These are phyloP conservation scores for Blastobotrys raffinosifermentans DNA, from an alignment of 1,139 yeast species.

Conservation along the genomic window DNA sequence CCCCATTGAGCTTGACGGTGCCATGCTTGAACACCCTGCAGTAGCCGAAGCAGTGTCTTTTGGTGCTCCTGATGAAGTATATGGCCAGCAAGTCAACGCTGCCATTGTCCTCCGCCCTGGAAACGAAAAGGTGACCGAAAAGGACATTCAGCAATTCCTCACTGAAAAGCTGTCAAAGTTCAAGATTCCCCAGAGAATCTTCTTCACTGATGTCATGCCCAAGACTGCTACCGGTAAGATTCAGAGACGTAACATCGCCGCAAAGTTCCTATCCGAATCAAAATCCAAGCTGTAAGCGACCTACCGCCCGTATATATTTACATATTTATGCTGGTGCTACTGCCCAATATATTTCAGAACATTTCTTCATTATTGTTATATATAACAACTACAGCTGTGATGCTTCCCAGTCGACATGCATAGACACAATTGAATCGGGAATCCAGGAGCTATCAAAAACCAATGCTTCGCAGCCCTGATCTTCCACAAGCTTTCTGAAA, in stretches of 20 bases:
- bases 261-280: conserved; percentile 28
- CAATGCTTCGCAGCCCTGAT: not conserved
- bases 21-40: conserved; percentile 48
- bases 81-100: conserved; percentile 63
- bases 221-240: conserved; percentile 70
- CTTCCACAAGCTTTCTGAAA: conserved; percentile 1
- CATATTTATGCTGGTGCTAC: not conserved
- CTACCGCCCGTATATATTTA: not conserved
- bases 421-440: conserved; percentile 1
- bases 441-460: conserved; percentile 6
- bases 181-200: conserved; percentile 52
- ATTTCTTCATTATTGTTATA: no score
- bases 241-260: conserved; percentile 56
- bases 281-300: conserved; percentile 25
- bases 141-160: conserved; percentile 44
- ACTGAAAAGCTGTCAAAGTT: conserved; percentile 43
- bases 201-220: conserved; percentile 55
- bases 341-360: no score
- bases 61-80: conserved; percentile 56
- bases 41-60: conserved; percentile 64
- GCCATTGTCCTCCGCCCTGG: conserved; percentile 51
- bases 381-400: not conserved
- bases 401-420: not conserved
- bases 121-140: conserved; percentile 30
- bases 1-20: conserved; percentile 59